Evolutionary conservation across 129 eudicot genomes (phyloP), one percentile per base, ranked within the genome.

Genomic region (Saposhnikovia divaricata): DNA sequence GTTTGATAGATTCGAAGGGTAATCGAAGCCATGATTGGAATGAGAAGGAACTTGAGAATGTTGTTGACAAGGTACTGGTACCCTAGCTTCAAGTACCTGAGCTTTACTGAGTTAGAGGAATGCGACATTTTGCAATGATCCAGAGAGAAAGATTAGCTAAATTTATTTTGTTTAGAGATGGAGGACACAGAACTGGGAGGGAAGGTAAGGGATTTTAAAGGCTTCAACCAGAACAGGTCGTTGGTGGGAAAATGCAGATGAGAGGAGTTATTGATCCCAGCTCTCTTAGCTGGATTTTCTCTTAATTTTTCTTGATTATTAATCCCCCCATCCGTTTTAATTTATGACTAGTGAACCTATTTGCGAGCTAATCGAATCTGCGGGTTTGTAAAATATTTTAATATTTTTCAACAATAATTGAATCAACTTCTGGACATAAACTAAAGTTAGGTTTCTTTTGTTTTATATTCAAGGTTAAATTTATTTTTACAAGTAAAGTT

Each of bases 41-140:
- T 57, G 48, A 87, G 83, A 19, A 86, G 1, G 69, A 90, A 72
- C 3, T 70, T 72, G 42, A 84, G 77, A 55, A 80, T 46, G 82
- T 89, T 75, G 82, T 85, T 90, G 63, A 84, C 81, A 45, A 84
- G 80, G 83, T 81, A 73, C 15, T 74, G 82, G 70, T 78, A 87
- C 13, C 63, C 87, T 7, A 79, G 86, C 63, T 85, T 87, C 43
- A 80, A 83, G 31, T 79, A 84, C 46, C 85, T 88, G 80, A 80
- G 85, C 85, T 85, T 85, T 5, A 79, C 82, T 14, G 87, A 57
- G 16, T 55, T 66, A 21, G 81, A 70, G 78, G 74, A 76, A 38
- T 72, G 80, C 4, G 81, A 48, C 86, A 83, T 86, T 21, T 34
- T 79, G 16, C 37, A 3, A 18, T 38, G 28, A 40, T 18, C 44